Evolutionary conservation across 306 rosid genomes (phyloP).

Genomic region (Rosa rugosa): DNA sequence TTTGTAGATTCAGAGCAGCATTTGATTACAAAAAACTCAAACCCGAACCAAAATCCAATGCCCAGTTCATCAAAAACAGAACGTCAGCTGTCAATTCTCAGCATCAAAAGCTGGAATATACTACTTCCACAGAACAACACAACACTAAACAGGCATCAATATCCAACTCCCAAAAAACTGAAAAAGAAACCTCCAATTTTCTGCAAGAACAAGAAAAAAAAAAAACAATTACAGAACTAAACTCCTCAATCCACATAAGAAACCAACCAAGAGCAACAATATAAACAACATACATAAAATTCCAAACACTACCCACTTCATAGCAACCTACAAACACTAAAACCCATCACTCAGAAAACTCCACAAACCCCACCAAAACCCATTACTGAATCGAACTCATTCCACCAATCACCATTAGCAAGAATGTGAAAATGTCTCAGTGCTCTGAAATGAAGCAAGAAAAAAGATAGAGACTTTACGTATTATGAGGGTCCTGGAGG

Average conservation of each 20-base stretch:
- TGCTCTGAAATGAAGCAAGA: not conserved
- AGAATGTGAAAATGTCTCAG: conserved; percentile 19
- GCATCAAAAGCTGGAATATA: conserved; percentile 14
- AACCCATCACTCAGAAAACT: conserved; percentile 14
- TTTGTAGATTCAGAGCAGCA: not conserved
- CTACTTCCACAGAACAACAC: conserved; percentile 19
- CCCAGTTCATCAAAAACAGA: conserved; percentile 22
- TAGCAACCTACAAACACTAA: not conserved
- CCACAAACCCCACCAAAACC: conserved; percentile 19
- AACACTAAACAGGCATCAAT: conserved; percentile 16
- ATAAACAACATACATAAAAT: conserved; percentile 10
- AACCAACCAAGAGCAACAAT: conserved; percentile 19
- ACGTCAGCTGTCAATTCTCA: conserved; percentile 22
- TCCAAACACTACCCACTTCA: conserved; percentile 20
- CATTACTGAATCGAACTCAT: conserved; percentile 30
- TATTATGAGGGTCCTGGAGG: not conserved
- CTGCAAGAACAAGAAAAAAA: not conserved
- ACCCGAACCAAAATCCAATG: conserved; percentile 1
- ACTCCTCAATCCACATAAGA: conserved; percentile 14
- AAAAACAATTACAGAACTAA: conserved; percentile 12
- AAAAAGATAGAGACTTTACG: not conserved
- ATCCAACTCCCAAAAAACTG: not conserved
- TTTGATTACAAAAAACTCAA: conserved; percentile 6
- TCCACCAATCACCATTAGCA: conserved; percentile 6
- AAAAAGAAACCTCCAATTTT: not conserved